Evolutionary conservation across 176 grass and related monocot species (phyloP).

Genomic region (Microstegium vimineum): DNA sequence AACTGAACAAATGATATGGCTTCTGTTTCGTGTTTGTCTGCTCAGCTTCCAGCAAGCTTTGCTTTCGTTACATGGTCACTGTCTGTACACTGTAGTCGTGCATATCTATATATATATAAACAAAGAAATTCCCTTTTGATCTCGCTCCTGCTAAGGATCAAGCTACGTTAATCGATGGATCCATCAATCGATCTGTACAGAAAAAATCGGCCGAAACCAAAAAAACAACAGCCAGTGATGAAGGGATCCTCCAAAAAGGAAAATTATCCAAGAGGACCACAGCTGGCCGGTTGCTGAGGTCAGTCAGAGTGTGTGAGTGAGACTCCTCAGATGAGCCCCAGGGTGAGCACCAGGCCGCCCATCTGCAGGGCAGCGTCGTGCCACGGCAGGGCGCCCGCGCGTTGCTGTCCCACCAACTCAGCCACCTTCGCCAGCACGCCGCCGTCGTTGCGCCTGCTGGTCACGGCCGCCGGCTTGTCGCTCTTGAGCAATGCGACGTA

Average conservation of each 20-base stretch:
- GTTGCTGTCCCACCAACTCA: conserved; percentile 28
- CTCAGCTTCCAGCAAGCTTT: not conserved
- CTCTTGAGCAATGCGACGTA: conserved; percentile 60
- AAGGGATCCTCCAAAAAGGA: not conserved
- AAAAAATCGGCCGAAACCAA: not conserved
- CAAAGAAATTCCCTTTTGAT: not conserved
- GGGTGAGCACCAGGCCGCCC: conserved; percentile 64
- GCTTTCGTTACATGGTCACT: not conserved
- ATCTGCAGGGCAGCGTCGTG: conserved; percentile 67
- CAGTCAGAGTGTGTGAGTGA: too few relatives aligned
- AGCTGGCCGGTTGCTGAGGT: not conserved
- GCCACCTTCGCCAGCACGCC: conserved; percentile 37
- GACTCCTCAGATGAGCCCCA: conserved; percentile 42
- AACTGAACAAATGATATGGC: not conserved
- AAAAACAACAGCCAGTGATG: not conserved
- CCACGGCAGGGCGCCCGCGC: conserved; percentile 39
- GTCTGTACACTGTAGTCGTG: not conserved
- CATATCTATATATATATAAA: not conserved
- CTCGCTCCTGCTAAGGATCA: not conserved
- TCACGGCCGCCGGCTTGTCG: not conserved
- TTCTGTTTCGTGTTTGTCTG: not conserved
- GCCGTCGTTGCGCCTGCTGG: not conserved
- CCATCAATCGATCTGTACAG: conserved; percentile 25
- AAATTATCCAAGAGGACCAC: conserved; percentile 9
- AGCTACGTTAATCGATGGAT: not conserved